Conservation (phyloP, 371 early-diverging fungal species). For the Mucor indicus region DNA sequence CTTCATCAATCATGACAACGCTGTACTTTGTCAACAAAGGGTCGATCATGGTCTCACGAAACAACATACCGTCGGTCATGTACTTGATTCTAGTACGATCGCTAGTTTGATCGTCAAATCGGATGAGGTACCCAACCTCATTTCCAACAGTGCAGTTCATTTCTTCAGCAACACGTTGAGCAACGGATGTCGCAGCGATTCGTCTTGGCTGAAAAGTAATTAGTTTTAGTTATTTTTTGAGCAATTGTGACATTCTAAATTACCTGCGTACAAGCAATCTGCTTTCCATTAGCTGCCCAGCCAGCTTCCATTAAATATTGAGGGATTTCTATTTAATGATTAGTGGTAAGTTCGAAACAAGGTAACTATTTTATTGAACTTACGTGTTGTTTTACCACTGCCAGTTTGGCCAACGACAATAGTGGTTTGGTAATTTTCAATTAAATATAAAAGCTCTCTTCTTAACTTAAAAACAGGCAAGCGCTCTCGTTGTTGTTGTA, state of each 20-base stretch:
- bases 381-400: conserved; percentile 80
- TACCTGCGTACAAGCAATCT: conserved; percentile 80
- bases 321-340: conserved; percentile 59
- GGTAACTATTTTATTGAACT: conserved; percentile 6
- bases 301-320: conserved; percentile 76
- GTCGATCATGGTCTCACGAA: conserved; percentile 77
- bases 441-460: conserved; percentile 49
- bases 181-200: conserved; percentile 96
- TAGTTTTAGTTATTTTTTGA: neutral
- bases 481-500: conserved; percentile 55
- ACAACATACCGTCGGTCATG: conserved; percentile 90
- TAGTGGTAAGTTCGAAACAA: neutral
- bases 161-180: conserved; percentile 93
- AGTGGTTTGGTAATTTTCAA: conserved; percentile 67
- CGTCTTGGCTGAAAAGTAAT: conserved; percentile 74
- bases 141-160: conserved; percentile 77
- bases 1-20: conserved; percentile 91
- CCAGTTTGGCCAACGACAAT: conserved; percentile 63
- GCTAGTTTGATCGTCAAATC: conserved; percentile 72
- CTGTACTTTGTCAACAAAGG: conserved; percentile 75
- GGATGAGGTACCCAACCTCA: conserved; percentile 60
- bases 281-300: conserved; percentile 57
- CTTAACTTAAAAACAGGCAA: conserved; percentile 62
- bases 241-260: neutral
- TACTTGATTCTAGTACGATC: conserved; percentile 77